These are phyloP conservation scores for Erigeron canadensis DNA, from an alignment of 129 eudicot genomes.

Conservation along the genomic window DNA sequence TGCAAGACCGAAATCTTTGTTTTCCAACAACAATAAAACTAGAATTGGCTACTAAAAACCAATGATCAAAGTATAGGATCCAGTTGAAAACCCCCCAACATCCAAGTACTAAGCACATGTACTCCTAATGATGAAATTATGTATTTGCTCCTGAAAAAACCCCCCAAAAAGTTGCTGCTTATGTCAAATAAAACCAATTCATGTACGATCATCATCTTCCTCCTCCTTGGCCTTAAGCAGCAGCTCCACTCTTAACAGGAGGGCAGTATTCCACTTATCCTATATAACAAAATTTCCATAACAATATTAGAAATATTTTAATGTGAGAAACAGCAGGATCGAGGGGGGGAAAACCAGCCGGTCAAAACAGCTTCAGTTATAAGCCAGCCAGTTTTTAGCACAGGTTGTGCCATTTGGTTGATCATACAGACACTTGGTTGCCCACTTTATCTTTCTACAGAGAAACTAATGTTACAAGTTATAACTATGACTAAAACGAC, in stretches of 20 bases:
- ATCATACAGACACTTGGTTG: not conserved
- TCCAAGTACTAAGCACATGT: conserved; percentile 16
- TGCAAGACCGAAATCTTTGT: too few relatives aligned
- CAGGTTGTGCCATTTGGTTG: not conserved
- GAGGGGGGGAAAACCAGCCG: not conserved
- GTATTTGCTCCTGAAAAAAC: conserved; percentile 6
- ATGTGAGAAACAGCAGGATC: not conserved
- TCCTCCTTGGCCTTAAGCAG: conserved; percentile 78
- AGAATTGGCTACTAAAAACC: too few relatives aligned
- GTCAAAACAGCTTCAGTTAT: not conserved
- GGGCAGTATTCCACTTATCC: conserved; percentile 94
- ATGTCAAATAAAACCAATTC: conserved; percentile 15
- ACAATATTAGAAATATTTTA: not conserved
- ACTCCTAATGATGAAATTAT: conserved; percentile 4
- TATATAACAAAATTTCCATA: conserved; percentile 1
- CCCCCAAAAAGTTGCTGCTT: not conserved
- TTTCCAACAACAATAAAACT: too few relatives aligned
- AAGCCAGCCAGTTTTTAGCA: not conserved
- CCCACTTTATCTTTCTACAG: not conserved
- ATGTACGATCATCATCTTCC: conserved; percentile 89
- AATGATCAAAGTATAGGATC: conserved; percentile 4
- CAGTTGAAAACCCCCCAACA: conserved; percentile 12
- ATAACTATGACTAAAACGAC: not conserved
- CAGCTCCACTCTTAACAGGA: conserved; percentile 87
- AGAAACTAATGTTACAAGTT: not conserved